phyloP scores from a whole-genome alignment of 2,329 filamentous ascomycete species.

The Teratosphaeria viscida region DNA sequence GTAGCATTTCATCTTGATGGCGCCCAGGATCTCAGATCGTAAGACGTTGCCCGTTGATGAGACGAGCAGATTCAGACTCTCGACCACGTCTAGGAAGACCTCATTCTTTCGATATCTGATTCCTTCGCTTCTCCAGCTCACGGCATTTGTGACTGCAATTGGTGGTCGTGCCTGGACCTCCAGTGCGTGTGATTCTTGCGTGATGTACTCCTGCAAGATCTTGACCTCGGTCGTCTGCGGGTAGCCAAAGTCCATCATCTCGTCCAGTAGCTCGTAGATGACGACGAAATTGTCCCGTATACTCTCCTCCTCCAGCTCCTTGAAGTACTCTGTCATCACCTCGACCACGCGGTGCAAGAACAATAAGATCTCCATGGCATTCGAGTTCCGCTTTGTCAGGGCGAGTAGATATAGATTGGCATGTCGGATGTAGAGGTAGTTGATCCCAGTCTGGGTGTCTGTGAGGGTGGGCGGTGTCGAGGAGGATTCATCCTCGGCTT shows the following conservation, averaged over 20 bases:
- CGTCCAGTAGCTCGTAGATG: conserved; percentile 95
- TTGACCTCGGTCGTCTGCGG: conserved; percentile 97
- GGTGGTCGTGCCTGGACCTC: conserved; percentile 92
- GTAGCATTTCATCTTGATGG: conserved; percentile 99
- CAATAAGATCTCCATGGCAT: conserved; percentile 94
- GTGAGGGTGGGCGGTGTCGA: conserved; percentile 97
- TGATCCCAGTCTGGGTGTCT: conserved; percentile 74
- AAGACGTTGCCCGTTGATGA: conserved; percentile 90
- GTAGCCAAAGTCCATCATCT: conserved; percentile 99
- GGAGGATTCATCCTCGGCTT: conserved; percentile 98
- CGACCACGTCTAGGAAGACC: conserved; percentile 94
- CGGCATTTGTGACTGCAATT: conserved; percentile 95
- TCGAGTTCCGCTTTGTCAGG: conserved; percentile 96
- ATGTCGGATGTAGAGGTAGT: conserved; percentile 98
- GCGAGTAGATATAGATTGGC: conserved; percentile 98
- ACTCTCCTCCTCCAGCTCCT: conserved; percentile 94
- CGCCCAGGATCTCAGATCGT: conserved; percentile 89
- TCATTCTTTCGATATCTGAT: conserved; percentile 99
- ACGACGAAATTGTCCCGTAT: conserved; percentile 99
- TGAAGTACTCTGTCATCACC: conserved; percentile 99
- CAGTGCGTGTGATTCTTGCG: conserved; percentile 96
- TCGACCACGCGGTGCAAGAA: conserved; percentile 98
- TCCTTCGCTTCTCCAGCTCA: conserved; percentile 95
- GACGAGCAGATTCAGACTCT: conserved; percentile 91
- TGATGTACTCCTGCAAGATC: conserved; percentile 94